Evolutionary conservation across 2,329 filamentous ascomycete genomes (phyloP).

Genomic region (Fusarium tuaranense): DNA sequence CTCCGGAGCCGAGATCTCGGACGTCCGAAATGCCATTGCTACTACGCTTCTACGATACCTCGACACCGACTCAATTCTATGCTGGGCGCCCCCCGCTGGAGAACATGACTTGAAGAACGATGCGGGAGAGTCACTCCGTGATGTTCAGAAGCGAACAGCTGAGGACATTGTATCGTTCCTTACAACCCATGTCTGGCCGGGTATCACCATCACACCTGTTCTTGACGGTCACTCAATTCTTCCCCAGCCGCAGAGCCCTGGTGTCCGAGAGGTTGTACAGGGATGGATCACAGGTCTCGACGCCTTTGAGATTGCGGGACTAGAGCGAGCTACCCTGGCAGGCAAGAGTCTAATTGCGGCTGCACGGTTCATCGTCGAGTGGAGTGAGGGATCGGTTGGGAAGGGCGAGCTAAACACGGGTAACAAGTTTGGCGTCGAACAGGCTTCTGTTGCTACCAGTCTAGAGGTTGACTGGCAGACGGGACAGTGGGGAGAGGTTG

Average conservation of each 20-base stretch:
- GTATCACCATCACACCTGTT: slow-evolving; percentile 81
- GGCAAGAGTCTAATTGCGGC: slow-evolving; percentile 88
- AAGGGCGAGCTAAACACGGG: slow-evolving; percentile 53
- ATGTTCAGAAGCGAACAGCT: slow-evolving; percentile 77
- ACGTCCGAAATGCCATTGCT: slow-evolving; percentile 73
- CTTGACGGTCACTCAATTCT: slow-evolving; percentile 83
- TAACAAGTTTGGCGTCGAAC: slow-evolving; percentile 78
- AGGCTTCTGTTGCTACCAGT: slow-evolving; percentile 81
- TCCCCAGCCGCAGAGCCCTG: slow-evolving; percentile 77
- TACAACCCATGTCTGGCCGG: slow-evolving; percentile 82
- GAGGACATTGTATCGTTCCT: slow-evolving; percentile 79
- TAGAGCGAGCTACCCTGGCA: slow-evolving; percentile 86
- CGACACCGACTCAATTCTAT: slow-evolving; percentile 91
- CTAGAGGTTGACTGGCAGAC: slow-evolving; percentile 94
- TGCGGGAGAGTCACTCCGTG: slow-evolving; percentile 71
- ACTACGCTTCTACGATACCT: slow-evolving; percentile 84
- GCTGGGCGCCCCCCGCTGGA: slow-evolving; percentile 77
- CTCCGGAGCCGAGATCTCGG: slow-evolving; percentile 52
- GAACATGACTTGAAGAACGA: slow-evolving; percentile 61
- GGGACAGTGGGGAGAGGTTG: slow-evolving; percentile 92
- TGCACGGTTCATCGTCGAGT: slow-evolving; percentile 83
- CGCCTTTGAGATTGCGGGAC: slow-evolving; percentile 84
- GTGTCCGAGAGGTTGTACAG: slow-evolving; percentile 80
- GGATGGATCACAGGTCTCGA: slow-evolving; percentile 81
- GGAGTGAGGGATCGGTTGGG: slow-evolving; percentile 79